Evolutionary conservation across 1,284 basidiomycete genomes (phyloP), one percentile per base, ranked within the genome.

Genomic region (Moesziomyces sp.): DNA sequence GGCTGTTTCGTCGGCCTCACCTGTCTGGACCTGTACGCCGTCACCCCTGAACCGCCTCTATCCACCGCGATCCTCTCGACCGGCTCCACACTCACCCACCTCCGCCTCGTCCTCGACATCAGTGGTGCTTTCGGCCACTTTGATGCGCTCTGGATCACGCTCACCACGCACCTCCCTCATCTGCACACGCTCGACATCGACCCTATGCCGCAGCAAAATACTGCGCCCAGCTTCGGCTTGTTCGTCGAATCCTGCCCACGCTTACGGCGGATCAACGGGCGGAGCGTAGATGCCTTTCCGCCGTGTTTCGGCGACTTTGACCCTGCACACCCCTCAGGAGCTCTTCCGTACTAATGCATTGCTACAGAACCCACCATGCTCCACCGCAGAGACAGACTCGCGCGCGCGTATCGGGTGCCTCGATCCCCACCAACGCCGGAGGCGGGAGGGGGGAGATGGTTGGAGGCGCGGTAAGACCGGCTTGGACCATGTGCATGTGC

Each of bases 191-290:
- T 75, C 2, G 24, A 66, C 5, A 28, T 70, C 5, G 69, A 74
- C 33, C 70, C 70, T 0, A 63, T 69, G 52, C 66, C 66, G 4
- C 66, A 74, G 40, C 74, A 69, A 21, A 69, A 74, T 5, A 76
- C 70, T 0, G 74, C 74, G 4, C 74, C 74, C 1, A 70, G 62
- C 48, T 76, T 73, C 46, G 49, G 50, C 44, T 28, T 19, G 0
- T 76, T 76, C 50, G 54, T 75, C 7, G 23, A 58, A 18, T 18
- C n/a, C 10, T 56, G 57, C 19, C 3, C n/a, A 0, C 40, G 28
- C 13, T 42, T 71, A 26, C 13, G 35, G 21, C 60, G 44, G 44
- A 57, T 68, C 42, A 63, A 67, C 33, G 59, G 43, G 3, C 55
- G 47, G 16, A 43, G 42, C 3, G 44, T 47, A 9, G 53, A 52